Conservation (phyloP, 495 filamentous ascomycete species). For the Talaromyces wortmannii region DNA sequence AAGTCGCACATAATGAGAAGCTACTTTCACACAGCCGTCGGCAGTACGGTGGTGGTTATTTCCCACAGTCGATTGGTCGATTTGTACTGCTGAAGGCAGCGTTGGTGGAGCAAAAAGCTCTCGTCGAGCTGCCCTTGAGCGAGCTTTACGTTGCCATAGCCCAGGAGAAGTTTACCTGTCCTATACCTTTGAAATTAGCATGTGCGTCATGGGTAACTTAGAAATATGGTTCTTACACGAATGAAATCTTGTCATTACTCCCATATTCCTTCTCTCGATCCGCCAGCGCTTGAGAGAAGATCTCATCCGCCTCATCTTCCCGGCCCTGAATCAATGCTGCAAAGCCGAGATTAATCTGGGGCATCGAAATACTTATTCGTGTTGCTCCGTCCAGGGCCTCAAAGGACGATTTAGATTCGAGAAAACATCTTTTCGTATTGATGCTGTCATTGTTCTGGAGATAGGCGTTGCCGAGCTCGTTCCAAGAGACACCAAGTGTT, state of each 20-base stretch:
- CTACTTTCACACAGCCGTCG: constrained; percentile 12
- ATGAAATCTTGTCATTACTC: constrained; percentile 10
- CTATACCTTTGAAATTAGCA: constrained; percentile 5
- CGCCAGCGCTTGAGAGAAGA: constrained; percentile 6
- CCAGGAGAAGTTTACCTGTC: constrained; percentile 16
- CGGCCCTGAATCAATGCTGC: constrained; percentile 12
- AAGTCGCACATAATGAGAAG: constrained; percentile 13
- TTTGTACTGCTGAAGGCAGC: constrained; percentile 12
- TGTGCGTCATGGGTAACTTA: not conserved
- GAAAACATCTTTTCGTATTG: constrained; percentile 9
- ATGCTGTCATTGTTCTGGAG: constrained; percentile 6
- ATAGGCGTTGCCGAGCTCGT: constrained; percentile 12
- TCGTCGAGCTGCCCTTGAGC: constrained; percentile 8
- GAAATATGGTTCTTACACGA: constrained; percentile 9
- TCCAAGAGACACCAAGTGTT: constrained; percentile 9
- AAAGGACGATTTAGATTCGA: constrained; percentile 7
- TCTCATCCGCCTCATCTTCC: constrained; percentile 9
- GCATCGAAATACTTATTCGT: constrained; percentile 9
- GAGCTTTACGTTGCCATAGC: constrained; percentile 14
- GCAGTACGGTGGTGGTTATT: constrained; percentile 17
- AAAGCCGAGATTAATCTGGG: constrained; percentile 16
- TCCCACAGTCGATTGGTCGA: constrained; percentile 11
- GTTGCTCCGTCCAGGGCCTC: constrained; percentile 2
- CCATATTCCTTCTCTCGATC: constrained; percentile 12
- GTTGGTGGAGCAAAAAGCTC: constrained; percentile 10